Percentiles rank a stretch among this genome's conserved stretches.
Conservation (phyloP, 2,329 filamentous ascomycete species). For the Berkeleyomyces rouxiae region DNA sequence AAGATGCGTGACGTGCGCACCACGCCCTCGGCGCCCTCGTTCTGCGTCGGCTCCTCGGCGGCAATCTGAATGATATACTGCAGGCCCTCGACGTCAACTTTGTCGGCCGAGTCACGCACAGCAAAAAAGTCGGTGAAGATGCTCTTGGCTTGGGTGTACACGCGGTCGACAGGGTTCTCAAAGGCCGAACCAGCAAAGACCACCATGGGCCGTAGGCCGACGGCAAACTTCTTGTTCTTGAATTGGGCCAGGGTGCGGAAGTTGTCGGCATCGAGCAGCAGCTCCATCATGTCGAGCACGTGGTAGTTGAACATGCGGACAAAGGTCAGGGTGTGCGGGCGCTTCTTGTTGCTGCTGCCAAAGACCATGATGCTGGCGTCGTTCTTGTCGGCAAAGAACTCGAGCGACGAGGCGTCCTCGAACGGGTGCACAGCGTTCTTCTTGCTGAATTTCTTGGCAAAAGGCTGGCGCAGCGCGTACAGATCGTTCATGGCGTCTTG, state of each 20-base stretch:
- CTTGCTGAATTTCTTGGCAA: constrained; percentile 85
- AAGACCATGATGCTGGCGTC: constrained; percentile 77
- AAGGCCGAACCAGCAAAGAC: constrained; percentile 81
- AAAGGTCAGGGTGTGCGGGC: constrained; percentile 78
- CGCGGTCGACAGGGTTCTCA: constrained; percentile 61
- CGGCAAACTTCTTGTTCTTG: constrained; percentile 56
- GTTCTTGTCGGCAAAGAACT: constrained; percentile 96
- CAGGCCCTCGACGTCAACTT: constrained; percentile 86
- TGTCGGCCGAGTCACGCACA: constrained; percentile 54
- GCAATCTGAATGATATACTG: constrained; percentile 77
- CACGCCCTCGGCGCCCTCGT: constrained; percentile 25
- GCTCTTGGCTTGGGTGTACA: constrained; percentile 74
- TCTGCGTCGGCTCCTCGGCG: constrained; percentile 44
- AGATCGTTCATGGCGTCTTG: constrained; percentile 77
- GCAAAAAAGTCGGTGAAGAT: constrained; percentile 84
- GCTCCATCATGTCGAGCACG: constrained; percentile 86
- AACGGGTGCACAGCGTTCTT: constrained; percentile 95
- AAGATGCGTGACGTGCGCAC: constrained; percentile 37
- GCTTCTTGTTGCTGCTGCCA: constrained; percentile 77
- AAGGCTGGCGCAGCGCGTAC: constrained; percentile 65
- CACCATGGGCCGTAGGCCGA: constrained; percentile 78
- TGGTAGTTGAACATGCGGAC: constrained; percentile 71
- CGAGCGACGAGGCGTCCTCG: constrained; percentile 70
- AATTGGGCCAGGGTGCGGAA: constrained; percentile 59
- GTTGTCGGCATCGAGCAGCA: constrained; percentile 60